Percentiles rank a stretch among this genome's conserved stretches.
Conservation (phyloP, 495 filamentous ascomycete genomes). For the Penicillium subrubescens region DNA sequence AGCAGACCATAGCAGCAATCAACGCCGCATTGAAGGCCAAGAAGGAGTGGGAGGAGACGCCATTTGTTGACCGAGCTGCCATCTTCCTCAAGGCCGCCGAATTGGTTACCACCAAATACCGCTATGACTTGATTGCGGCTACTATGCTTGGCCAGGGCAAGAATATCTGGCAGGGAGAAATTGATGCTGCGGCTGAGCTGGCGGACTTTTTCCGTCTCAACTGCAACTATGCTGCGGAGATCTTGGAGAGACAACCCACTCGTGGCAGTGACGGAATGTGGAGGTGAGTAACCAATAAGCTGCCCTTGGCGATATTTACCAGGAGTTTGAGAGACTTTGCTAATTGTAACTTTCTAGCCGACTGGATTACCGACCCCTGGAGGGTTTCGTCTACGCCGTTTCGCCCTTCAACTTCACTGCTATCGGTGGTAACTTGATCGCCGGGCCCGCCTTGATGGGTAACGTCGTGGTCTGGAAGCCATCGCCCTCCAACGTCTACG, state of each 20-base stretch:
- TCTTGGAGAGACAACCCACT: slow-evolving; percentile 75
- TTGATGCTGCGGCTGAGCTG: slow-evolving; percentile 89
- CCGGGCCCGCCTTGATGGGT: slow-evolving; percentile 73
- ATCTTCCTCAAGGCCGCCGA: slow-evolving; percentile 95
- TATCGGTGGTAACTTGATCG: slow-evolving; percentile 76
- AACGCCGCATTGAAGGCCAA: slow-evolving; percentile 80
- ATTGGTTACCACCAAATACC: slow-evolving; percentile 83
- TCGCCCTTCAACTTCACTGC: slow-evolving; percentile 92
- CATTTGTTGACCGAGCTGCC: slow-evolving; percentile 86
- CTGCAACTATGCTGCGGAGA: slow-evolving; percentile 73
- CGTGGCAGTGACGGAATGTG: slow-evolving; percentile 60
- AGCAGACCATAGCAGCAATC: slow-evolving; percentile 73
- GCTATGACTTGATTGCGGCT: slow-evolving; percentile 89
- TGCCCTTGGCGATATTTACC: neutral
- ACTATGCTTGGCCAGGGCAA: slow-evolving; percentile 97
- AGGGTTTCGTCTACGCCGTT: slow-evolving; percentile 86
- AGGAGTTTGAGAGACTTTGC: neutral
- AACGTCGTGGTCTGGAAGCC: slow-evolving; percentile 93
- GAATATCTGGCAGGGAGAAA: slow-evolving; percentile 97
- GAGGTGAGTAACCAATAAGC: slow-evolving; percentile 51
- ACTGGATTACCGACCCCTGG: slow-evolving; percentile 78
- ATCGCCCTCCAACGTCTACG: slow-evolving; percentile 73
- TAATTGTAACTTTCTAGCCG: slow-evolving; percentile 40
- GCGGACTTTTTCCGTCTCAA: slow-evolving; percentile 88
- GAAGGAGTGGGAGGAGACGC: slow-evolving; percentile 75